These are phyloP conservation scores for Basidiobolus heterosporus DNA, from an alignment of 371 early-diverging fungal species.

Conservation along the genomic window DNA sequence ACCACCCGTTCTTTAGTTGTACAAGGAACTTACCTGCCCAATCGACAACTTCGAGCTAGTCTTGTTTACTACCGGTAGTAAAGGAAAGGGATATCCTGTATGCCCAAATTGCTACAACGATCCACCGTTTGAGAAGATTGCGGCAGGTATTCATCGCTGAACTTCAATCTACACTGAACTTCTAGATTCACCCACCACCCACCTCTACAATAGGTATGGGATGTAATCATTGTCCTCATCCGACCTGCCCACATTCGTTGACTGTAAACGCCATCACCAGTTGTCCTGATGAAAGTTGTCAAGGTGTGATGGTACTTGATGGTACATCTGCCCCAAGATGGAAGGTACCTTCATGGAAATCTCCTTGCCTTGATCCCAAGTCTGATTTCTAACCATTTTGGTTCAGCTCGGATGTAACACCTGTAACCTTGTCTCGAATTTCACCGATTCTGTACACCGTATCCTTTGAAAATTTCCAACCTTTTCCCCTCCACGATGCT, in stretches of 20 bases:
- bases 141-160: slow-evolving; percentile 14
- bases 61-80: slow-evolving; percentile 27
- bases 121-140: slow-evolving; percentile 29
- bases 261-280: slow-evolving; percentile 22
- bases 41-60: slow-evolving; percentile 33
- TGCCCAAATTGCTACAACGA: slow-evolving; percentile 34
- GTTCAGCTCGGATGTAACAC: neutral
- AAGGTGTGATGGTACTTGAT: slow-evolving; percentile 25
- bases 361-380: slow-evolving; percentile 23
- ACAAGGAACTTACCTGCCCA: slow-evolving; percentile 27
- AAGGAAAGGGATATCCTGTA: slow-evolving; percentile 28
- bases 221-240: slow-evolving; percentile 31
- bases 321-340: slow-evolving; percentile 31
- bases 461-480: neutral
- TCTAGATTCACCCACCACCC: neutral
- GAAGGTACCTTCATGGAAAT: slow-evolving; percentile 29
- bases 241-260: slow-evolving; percentile 27
- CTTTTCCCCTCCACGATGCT: no score
- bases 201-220: slow-evolving; percentile 15
- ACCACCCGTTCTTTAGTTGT: slow-evolving; percentile 7
- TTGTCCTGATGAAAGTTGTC: slow-evolving; percentile 25
- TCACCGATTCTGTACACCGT: neutral
- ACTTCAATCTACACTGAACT: no score
- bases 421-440: neutral
- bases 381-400: slow-evolving; percentile 23